These are phyloP conservation scores for Escovopsis sp. DNA, from an alignment of 2,329 filamentous ascomycete genomes.

Conservation along the genomic window DNA sequence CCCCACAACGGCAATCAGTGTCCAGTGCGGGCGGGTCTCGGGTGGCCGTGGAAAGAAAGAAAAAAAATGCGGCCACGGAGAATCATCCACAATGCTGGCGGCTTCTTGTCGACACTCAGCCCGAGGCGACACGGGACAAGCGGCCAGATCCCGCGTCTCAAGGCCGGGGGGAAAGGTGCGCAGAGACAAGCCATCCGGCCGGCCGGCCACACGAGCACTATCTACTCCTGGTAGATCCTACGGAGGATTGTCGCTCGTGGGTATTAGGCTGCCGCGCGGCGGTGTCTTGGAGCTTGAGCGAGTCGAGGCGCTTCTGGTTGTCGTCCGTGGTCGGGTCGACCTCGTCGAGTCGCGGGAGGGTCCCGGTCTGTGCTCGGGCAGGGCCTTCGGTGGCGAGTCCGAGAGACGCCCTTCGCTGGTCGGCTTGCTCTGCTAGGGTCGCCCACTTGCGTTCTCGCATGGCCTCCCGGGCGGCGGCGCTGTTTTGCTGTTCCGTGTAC, in stretches of 20 bases:
- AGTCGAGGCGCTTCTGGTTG: constrained; percentile 76
- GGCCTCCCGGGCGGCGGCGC: constrained; percentile 68
- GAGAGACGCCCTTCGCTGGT: constrained; percentile 41
- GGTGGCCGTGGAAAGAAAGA: no score
- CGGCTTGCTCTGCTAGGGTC: constrained; percentile 65
- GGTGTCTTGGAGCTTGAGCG: constrained; percentile 77
- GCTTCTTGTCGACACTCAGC: no score
- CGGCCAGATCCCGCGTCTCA: no score
- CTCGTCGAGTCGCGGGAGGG: constrained; percentile 50
- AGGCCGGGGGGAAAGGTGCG: no score
- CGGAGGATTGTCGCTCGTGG: constrained; percentile 47
- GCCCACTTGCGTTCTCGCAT: constrained; percentile 82
- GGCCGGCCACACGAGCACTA: constrained; percentile 14
- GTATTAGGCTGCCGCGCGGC: constrained; percentile 38
- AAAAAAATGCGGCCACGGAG: no score
- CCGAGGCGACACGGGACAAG: no score
- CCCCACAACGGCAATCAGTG: no score
- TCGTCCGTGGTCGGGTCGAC: constrained; percentile 67
- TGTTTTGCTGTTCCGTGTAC: constrained; percentile 93
- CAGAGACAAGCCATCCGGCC: not conserved
- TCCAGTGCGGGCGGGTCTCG: no score
- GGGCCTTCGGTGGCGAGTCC: constrained; percentile 17
- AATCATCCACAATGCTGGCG: no score
- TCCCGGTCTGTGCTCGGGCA: constrained; percentile 23
- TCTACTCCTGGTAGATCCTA: constrained; percentile 37